Base-by-base conservation (phyloP, 768 basidiomycete species). In the Tylopilus vinaceipallidus region DNA sequence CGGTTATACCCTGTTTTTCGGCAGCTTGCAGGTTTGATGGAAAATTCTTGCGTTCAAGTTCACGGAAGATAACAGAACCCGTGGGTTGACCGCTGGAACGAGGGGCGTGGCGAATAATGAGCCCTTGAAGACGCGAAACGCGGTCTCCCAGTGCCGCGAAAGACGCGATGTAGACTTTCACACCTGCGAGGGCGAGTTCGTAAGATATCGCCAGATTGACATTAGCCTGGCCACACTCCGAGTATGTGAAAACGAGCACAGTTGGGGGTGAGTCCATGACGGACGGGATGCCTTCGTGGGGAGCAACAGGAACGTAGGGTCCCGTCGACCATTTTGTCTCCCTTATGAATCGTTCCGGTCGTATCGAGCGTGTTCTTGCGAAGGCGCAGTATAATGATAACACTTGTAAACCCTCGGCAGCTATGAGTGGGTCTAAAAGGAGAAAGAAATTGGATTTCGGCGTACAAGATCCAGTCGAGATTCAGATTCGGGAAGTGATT, bases 161-260 rank as follows among this genome's bases (percentile, higher is more conserved):
- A 16, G 49, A 58, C 2, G 56, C 49, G 4, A 58, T 40, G 20
- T 19, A 19, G 13, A 58, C 47, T 22, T 55, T 37, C 10, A 30
- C 45, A 4, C 49, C 52, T 6, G 43, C 40, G 11, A 58, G 41
- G 5, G 43, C 57, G 8, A 58, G 56, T 24, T 58, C 56, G 8
- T 54, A 58, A 9, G 56, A 20, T 5, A 41, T 54, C 16, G 57
- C 52, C 10, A 56, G 48, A 10, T 36, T 47, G 1, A 56, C 45
- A 12, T 56, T 50, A 20, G 48, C 47, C 39, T 46, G 47, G 7
- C 48, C 41, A 12, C 43, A 23, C 33, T 55, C 41, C 9, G 44
- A 19, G 26, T 43, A 55, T 16, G 47, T 58, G 14, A 42, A 47
- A 4, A 58, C 12, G 34, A 58, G 52, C 32, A 50, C 56, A 11